These are phyloP conservation scores for Perilla frutescens DNA, from an alignment of 257 asterid genomes.

Conservation along the genomic window DNA sequence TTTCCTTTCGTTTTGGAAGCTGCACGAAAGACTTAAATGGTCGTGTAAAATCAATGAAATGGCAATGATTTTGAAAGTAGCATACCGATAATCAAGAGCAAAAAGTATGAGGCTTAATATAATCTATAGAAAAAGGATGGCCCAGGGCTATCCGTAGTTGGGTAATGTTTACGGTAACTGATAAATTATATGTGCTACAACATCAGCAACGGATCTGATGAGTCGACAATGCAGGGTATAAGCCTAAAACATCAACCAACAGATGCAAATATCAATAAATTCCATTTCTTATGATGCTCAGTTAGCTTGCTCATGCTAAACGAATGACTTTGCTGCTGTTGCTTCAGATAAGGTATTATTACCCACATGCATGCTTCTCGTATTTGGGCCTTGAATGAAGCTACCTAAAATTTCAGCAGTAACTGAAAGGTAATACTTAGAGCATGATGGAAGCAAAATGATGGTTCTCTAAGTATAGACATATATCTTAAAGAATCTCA, in stretches of 20 bases:
- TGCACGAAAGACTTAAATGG: conserved; percentile 12
- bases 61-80: conserved; percentile 7
- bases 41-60: conserved; percentile 15
- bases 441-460: conserved; percentile 5
- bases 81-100: neutral
- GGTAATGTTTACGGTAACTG: neutral
- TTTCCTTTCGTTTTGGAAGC: neutral
- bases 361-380: conserved; percentile 10
- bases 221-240: conserved; percentile 15
- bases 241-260: conserved; percentile 16
- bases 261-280: neutral
- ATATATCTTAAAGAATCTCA: neutral
- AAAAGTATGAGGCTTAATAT: neutral
- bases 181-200: conserved; percentile 6
- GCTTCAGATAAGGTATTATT: conserved; percentile 3
- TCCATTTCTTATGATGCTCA: neutral
- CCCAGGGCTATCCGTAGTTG: neutral
- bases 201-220: conserved; percentile 18
- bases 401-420: neutral
- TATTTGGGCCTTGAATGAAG: conserved; percentile 4
- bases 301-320: neutral
- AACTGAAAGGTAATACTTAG: neutral
- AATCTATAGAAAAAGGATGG: neutral
- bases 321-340: neutral
- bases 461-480: neutral